phyloP scores from a whole-genome alignment of 2,329 filamentous ascomycete species.

The Pezicula carpinea region DNA sequence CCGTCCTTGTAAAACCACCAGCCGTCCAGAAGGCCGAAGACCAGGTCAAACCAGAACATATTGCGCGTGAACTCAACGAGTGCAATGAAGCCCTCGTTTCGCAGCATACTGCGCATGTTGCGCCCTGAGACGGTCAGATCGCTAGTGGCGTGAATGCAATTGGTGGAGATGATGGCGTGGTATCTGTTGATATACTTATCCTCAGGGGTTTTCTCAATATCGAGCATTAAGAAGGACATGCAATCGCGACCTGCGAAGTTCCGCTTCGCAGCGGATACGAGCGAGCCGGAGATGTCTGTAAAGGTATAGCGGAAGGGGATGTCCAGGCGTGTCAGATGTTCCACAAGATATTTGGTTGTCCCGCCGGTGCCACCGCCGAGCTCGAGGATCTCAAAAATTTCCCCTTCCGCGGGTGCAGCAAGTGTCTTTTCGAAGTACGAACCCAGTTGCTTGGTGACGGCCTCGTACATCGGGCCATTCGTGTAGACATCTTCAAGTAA shows the following conservation, averaged over 20 bases:
- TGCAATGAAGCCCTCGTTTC: conserved; percentile 8
- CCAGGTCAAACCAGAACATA: conserved; percentile 18
- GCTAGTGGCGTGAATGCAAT: conserved; percentile 16
- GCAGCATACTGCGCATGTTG: conserved; percentile 8
- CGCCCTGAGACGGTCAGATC: conserved; percentile 1
- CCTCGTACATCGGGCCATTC: conserved; percentile 15
- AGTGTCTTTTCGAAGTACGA: conserved; percentile 8
- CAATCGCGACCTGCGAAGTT: conserved; percentile 15
- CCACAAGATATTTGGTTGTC: conserved; percentile 31
- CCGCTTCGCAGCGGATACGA: conserved; percentile 21
- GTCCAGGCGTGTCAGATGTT: conserved; percentile 17
- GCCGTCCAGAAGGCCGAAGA: conserved; percentile 19
- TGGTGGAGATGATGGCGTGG: conserved; percentile 15
- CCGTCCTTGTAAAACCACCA: conserved; percentile 21
- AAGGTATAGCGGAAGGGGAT: conserved; percentile 35
- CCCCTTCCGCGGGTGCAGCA: neutral
- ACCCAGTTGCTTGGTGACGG: conserved; percentile 5
- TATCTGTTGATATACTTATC: conserved; percentile 5
- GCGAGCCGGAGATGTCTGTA: conserved; percentile 34
- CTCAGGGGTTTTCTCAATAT: conserved; percentile 11
- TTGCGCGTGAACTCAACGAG: conserved; percentile 14
- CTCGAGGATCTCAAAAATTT: conserved; percentile 35
- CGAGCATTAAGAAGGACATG: conserved; percentile 12
- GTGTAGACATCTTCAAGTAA: conserved; percentile 21
- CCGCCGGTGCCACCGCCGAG: conserved; percentile 40